A percentile compares a stretch with the other conserved stretches of the same genome.
Conservation (phyloP, 1,284 basidiomycete genomes). For the Peniophora sp. region DNA sequence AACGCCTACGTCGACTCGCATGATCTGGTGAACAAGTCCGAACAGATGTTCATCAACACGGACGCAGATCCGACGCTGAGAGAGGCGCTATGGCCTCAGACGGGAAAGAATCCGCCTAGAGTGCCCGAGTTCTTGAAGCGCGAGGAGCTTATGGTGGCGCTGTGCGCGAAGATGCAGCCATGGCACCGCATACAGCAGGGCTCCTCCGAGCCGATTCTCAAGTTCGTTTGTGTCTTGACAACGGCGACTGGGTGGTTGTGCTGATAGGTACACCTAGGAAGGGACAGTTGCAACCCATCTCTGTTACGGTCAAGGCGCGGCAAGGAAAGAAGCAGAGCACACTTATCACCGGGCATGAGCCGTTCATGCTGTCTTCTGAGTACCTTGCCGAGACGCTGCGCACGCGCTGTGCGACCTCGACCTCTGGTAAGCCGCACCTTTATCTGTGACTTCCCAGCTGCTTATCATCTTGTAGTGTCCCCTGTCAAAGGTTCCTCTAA, state of each 20-base stretch:
- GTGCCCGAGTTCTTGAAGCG: constrained; percentile 52
- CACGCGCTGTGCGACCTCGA: constrained; percentile 69
- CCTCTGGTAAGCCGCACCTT: constrained; percentile 43
- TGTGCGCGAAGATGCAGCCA: constrained; percentile 59
- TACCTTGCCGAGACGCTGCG: constrained; percentile 75
- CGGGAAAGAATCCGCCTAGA: constrained; percentile 25
- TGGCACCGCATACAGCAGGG: constrained; percentile 58
- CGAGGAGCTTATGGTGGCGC: constrained; percentile 54
- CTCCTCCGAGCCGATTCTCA: constrained; percentile 43
- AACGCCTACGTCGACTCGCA: constrained; percentile 56
- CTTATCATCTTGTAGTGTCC: constrained; percentile 34
- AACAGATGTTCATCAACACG: constrained; percentile 68
- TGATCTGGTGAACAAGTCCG: constrained; percentile 56
- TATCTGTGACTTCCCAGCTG: not conserved
- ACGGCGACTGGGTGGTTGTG: not conserved
- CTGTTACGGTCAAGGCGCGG: constrained; percentile 60
- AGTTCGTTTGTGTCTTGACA: constrained; percentile 30
- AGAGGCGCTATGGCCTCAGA: constrained; percentile 36
- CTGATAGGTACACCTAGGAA: constrained; percentile 45
- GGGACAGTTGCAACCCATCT: constrained; percentile 63
- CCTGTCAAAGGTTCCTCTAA: constrained; percentile 44
- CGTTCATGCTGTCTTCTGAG: constrained; percentile 61
- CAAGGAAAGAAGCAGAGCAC: constrained; percentile 76
- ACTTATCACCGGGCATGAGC: constrained; percentile 70
- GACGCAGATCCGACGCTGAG: constrained; percentile 40